Evolutionary conservation across 2,329 filamentous ascomycete species (phyloP).

Genomic region (Trichoderma oligosporum): DNA sequence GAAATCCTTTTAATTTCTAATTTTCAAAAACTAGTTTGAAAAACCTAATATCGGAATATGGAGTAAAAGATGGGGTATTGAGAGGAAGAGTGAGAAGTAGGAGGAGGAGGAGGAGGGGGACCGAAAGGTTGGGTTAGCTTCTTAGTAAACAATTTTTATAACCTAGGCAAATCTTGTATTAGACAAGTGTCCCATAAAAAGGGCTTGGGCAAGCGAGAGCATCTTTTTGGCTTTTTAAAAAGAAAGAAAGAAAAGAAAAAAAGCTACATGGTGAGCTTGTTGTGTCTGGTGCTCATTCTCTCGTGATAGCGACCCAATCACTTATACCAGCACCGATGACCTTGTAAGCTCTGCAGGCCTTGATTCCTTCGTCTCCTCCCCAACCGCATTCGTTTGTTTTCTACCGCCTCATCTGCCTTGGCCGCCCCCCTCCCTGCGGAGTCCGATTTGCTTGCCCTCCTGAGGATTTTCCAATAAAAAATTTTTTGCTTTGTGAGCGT

Average conservation of each 20-base stretch:
- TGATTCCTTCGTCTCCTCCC: slow-evolving; percentile 12
- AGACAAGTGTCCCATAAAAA: too few relatives aligned
- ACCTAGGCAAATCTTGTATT: too few relatives aligned
- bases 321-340: slow-evolving; percentile 7
- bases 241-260: background rate
- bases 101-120: too few relatives aligned
- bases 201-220: too few relatives aligned
- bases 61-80: too few relatives aligned
- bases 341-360: background rate
- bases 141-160: too few relatives aligned
- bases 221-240: too few relatives aligned
- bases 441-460: slow-evolving; percentile 5
- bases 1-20: too few relatives aligned
- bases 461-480: slow-evolving; percentile 18
- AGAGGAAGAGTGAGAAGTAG: too few relatives aligned
- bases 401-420: slow-evolving; percentile 4
- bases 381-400: background rate
- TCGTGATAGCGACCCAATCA: background rate
- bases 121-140: too few relatives aligned
- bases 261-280: too few relatives aligned
- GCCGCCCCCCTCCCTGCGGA: slow-evolving; percentile 14
- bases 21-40: background rate
- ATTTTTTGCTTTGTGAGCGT: slow-evolving; percentile 6
- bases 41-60: too few relatives aligned
- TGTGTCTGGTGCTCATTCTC: background rate